phyloP scores from a whole-genome alignment of 225 moss, liverwort and hornwort species.

The Marchantia paleacea region DNA sequence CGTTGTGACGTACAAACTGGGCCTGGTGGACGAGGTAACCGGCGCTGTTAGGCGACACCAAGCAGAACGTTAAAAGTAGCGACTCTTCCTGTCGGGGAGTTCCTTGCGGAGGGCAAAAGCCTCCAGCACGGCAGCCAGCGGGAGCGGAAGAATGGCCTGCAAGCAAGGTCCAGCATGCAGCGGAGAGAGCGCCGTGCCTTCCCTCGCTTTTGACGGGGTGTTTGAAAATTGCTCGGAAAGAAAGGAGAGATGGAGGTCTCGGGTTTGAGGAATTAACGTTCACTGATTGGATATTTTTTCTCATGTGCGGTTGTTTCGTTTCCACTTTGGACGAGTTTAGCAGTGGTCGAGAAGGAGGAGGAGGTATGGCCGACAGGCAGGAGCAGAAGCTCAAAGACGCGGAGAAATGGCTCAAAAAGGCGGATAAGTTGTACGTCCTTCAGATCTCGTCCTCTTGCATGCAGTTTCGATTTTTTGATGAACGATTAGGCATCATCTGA shows the following conservation, averaged over 20 bases:
- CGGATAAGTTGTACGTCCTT: conserved; percentile 47
- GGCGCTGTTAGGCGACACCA: too few species aligned
- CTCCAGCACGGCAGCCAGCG: not conserved
- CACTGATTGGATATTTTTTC: not conserved
- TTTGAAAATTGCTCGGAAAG: not conserved
- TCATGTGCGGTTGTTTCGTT: conserved; percentile 18
- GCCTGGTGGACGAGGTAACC: too few species aligned
- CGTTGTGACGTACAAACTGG: too few species aligned
- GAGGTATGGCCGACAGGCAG: conserved; percentile 27
- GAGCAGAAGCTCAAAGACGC: conserved; percentile 50
- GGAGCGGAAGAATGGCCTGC: too few species aligned
- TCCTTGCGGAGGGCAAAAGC: not conserved
- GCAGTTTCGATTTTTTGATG: not conserved
- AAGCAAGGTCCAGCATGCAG: not conserved
- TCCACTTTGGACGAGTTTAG: conserved; percentile 12
- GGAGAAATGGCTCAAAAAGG: conserved; percentile 50
- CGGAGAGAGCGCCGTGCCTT: not conserved
- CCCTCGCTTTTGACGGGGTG: conserved; percentile 15
- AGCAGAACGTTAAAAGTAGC: not conserved
- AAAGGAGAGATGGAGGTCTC: not conserved
- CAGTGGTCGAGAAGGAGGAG: conserved; percentile 7
- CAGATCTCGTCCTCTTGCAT: not conserved
- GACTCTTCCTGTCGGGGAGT: conserved; percentile 1
- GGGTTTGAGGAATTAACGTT: not conserved
- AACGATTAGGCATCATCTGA: not conserved